These are phyloP conservation scores for Neoboletus magnificus DNA, from an alignment of 768 basidiomycete genomes.

Conservation along the genomic window DNA sequence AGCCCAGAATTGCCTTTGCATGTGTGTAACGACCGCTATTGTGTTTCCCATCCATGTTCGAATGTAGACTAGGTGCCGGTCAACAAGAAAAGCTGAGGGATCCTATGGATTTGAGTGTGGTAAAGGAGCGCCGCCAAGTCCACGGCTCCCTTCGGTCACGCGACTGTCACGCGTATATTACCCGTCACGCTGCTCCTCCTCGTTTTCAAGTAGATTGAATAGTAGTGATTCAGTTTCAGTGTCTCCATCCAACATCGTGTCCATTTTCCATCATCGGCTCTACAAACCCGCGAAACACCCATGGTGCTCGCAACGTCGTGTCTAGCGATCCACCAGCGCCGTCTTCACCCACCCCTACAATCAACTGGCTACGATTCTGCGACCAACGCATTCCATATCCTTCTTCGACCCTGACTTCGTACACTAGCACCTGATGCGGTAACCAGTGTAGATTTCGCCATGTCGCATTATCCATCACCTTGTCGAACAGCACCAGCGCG, in stretches of 20 bases:
- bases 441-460: slow-evolving; percentile 70
- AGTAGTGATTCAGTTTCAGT: slow-evolving; percentile 25
- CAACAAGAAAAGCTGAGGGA: neutral
- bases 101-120: neutral
- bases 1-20: slow-evolving; percentile 76
- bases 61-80: neutral
- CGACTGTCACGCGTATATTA: slow-evolving; percentile 27
- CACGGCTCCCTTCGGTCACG: slow-evolving; percentile 19
- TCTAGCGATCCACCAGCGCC: neutral
- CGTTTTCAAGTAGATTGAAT: neutral
- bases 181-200: neutral
- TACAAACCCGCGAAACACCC: slow-evolving; percentile 62
- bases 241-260: slow-evolving; percentile 60
- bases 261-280: slow-evolving; percentile 70
- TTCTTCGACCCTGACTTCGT: slow-evolving; percentile 54
- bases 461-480: slow-evolving; percentile 47
- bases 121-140: neutral
- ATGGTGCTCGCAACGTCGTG: slow-evolving; percentile 27
- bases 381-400: slow-evolving; percentile 72
- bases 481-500: slow-evolving; percentile 50
- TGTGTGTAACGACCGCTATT: slow-evolving; percentile 47
- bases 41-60: slow-evolving; percentile 8
- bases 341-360: neutral
- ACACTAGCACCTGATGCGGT: slow-evolving; percentile 58
- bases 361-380: slow-evolving; percentile 37